Evolutionary conservation across 345 rosid species (phyloP), one percentile per base, ranked within the genome.

Genomic region (Brassica carinata): DNA sequence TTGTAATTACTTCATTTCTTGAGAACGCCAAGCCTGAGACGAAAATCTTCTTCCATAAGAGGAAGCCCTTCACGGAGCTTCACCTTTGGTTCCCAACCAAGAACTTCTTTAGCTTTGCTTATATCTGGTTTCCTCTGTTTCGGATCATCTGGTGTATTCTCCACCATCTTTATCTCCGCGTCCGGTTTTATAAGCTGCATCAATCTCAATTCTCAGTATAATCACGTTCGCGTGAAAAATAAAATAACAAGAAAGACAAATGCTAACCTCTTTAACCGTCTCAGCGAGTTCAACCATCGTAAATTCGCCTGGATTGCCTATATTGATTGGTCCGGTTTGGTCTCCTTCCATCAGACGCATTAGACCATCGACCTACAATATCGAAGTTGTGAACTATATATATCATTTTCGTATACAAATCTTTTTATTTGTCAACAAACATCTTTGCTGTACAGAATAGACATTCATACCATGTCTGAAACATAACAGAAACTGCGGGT

Each of bases 401-500:
- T 23, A 23, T 23, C 26, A 23, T 23, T 23, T 23, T 23, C 26
- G 26, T 23, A 23, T 23, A 23, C 26, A 23, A 23, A 23, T 23
- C 26, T 23, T 23, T 23, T 23, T 23, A 23, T 23, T 23, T 23
- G 26, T 23, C 26, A 23, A 23, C 26, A 23, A 23, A 23, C 63
- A 58, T 19, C 64, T 59, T 59, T 68, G 8, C 8, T 77, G 31
- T 31, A 64, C 27, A 53, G 17, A 29, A 23, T 73, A 36, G 9
- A 33, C 9, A 61, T 59, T 62, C 79, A 30, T 89, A 94, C 99
- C 99, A 95, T 89, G 78, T 95, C 99, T 6, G 99, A 91, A 36
- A 93, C 99, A 75, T 87, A 95, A 81, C 99, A 95, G 87, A 93
- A 95, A 77, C 98, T 95, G n/a, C 98, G 84, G 5, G 99, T 95